Base-by-base conservation (phyloP, 345 rosid genomes). In the Bruguiera sexangula region DNA sequence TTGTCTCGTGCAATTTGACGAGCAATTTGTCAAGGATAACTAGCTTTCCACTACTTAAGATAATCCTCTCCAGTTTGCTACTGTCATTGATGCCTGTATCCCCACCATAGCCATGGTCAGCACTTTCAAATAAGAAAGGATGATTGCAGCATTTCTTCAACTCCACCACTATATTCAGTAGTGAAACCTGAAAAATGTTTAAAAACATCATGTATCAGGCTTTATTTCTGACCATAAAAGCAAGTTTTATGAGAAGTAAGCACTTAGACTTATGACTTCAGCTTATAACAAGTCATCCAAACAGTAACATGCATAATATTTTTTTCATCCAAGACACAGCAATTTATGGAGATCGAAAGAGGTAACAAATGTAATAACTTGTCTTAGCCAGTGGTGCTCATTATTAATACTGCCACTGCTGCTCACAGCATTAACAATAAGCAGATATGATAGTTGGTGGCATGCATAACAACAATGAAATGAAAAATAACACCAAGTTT, bases 101-200 rank as follows among this genome's bases (percentile, higher is more conserved):
- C 80, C 98, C 98, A 63, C 99, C 98, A 82, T 96, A 96, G 73
- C 99, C 99, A 83, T 96, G 97, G 81, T 96, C 99, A 10, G 99
- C 99, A 81, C 98, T 96, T 86, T 96, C 99, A 84, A 96, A 96
- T 75, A 96, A 83, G 84, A 96, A 96, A 37, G 99, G 99, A 70
- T 96, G 99, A 69, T 96, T 96, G 86, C 98, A 96, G 79, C 99
- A 96, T 75, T 96, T 96, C 90, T 96, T 96, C 87, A 96, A 72
- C 84, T 96, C 99, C 66, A 96, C 99, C 66, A 96, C 99, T 62
- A 96, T 96, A 85, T 96, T 96, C 75, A 96, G 74, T 77, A 96
- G 98, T 48, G 99, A 96, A 72, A 96, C 99, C 99, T 89, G 85
- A 48, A 73, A 68, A 2, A 2, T 13, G 67, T 31, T 8, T 5